Evolutionary conservation across 164 flowering plant genomes (phyloP).

Genomic region (Magnolia kwangsiensis): DNA sequence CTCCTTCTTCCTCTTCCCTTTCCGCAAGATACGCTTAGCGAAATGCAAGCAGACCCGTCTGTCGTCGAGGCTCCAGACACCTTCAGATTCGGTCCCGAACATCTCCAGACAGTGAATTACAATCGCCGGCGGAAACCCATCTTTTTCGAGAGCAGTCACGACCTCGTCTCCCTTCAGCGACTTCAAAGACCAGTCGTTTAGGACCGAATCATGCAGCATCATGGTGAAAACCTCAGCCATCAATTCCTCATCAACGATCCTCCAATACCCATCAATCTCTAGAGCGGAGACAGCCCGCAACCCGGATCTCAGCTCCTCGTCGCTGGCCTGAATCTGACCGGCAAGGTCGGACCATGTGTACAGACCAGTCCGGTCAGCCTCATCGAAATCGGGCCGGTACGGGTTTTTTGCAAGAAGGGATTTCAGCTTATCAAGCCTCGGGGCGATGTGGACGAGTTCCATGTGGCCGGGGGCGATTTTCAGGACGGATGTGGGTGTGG

Average conservation of each 20-base stretch:
- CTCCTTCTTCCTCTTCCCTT: conserved; percentile 68
- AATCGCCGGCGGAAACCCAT: conserved; percentile 58
- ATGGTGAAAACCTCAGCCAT: conserved; percentile 50
- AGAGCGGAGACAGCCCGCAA: conserved; percentile 62
- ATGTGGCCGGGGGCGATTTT: conserved; percentile 70
- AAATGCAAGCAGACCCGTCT: conserved; percentile 63
- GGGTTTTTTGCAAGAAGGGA: conserved; percentile 51
- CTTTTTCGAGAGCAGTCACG: conserved; percentile 40
- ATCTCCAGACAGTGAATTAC: conserved; percentile 61
- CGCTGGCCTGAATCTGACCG: conserved; percentile 76
- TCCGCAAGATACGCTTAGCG: conserved; percentile 57
- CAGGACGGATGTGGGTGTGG: conserved; percentile 39
- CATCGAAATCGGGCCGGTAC: conserved; percentile 39
- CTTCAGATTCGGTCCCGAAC: conserved; percentile 45
- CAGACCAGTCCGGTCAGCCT: conserved; percentile 22
- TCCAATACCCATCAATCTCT: conserved; percentile 87
- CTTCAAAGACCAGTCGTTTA: conserved; percentile 67
- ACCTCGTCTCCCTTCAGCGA: conserved; percentile 63
- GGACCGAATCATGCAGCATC: conserved; percentile 53
- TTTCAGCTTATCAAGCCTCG: conserved; percentile 70
- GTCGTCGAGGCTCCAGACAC: conserved; percentile 65
- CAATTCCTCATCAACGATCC: conserved; percentile 66
- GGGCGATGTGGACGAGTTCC: conserved; percentile 85
- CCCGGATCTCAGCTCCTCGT: conserved; percentile 65
- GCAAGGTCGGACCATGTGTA: conserved; percentile 76